Base-by-base conservation (phyloP, 2,329 filamentous ascomycete species). In the Pestalotiopsis sp. region DNA sequence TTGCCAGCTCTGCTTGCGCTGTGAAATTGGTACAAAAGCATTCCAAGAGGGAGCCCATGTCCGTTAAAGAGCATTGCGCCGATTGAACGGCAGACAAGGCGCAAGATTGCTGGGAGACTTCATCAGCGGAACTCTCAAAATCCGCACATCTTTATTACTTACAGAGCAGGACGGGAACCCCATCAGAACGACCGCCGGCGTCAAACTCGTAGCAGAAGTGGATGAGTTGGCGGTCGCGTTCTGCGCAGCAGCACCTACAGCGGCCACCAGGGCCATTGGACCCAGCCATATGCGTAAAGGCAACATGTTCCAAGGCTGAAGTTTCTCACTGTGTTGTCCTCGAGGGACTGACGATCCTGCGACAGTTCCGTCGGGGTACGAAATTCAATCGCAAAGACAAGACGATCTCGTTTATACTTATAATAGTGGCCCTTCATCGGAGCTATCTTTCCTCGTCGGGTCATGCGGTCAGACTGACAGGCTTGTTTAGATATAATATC, bases 21-120 rank as follows among this genome's bases (percentile, higher is more conserved):
- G 27, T 62, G 36, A 41, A 17, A 62, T 62, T 62, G 23, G 59
- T 62, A n/a, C 59, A 62, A 39, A 62, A 62, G 59, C 59, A 62
- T 9, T 62, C 27, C 36, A 62, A 36, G 27, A 62, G 4, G 2
- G 59, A 41, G 31, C 2, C 9, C 59, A 62, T 38, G 9, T 36
- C 31, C 31, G 27, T 41, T 31, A 62, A 38, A 12, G 36, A 62
- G 31, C 59, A 62, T 25, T 25, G 59, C 6, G 59, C 59, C 9
- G 59, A 62, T 31, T 62, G 31, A 11, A 62, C 36, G 36, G 27
- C 31, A 38, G 59, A 62, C 31, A 62, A 36, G n/a, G 59, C 59
- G 27, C 59, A 62, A 9, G 59, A 62, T 41, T 41, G 13, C 59
- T 62, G 6, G 12, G 23, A 36, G 13, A 9, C 11, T 17, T 11